Conservation (phyloP, 345 rosid genomes). For the Populus simonii region DNA sequence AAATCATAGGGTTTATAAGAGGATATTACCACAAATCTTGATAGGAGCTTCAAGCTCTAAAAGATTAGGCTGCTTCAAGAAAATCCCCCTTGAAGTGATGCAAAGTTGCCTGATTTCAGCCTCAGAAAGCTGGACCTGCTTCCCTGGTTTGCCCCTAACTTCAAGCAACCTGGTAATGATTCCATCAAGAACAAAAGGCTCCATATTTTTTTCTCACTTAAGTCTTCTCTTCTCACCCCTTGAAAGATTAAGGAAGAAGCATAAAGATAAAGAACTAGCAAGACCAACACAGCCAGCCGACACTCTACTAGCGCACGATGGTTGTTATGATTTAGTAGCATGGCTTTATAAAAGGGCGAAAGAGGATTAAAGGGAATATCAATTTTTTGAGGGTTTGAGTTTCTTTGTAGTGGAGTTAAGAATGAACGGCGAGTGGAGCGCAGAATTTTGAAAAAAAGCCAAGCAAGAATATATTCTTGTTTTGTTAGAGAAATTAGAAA, state of each 20-base stretch:
- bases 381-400: background rate
- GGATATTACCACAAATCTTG: conserved; percentile 26
- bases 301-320: background rate
- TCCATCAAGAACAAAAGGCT: conserved; percentile 18
- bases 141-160: conserved; percentile 30
- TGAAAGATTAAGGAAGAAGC: conserved; percentile 5
- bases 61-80: conserved; percentile 28
- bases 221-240: background rate
- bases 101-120: conserved; percentile 29
- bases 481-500: background rate
- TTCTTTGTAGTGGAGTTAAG: conserved; percentile 17
- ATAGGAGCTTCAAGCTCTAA: conserved; percentile 34
- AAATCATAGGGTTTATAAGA: background rate
- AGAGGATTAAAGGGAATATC: background rate
- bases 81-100: conserved; percentile 17
- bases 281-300: background rate
- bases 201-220: conserved; percentile 5
- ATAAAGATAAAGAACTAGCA: conserved; percentile 2
- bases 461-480: conserved; percentile 19
- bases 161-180: conserved; percentile 23
- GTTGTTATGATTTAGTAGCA: background rate
- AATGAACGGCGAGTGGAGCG: background rate
- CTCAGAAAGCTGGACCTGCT: conserved; percentile 33
- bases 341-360: background rate
- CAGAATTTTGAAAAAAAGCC: background rate